Conservation (phyloP, 148 eudicot species). For the Vaccinium vitisidaea region DNA sequence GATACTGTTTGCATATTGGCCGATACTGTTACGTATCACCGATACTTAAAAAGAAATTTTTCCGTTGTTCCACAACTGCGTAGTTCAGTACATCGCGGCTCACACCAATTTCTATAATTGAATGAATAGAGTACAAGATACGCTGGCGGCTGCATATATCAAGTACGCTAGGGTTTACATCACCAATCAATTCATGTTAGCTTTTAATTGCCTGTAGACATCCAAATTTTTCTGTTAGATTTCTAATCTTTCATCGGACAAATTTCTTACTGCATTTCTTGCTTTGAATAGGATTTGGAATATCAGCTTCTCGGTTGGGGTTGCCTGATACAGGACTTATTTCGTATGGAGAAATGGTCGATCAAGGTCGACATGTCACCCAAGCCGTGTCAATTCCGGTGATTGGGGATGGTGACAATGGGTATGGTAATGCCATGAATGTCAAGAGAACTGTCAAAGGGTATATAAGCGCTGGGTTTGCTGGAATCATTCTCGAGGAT, state of each 20-base stretch:
- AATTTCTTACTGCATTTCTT: constrained; percentile 8
- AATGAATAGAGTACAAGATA: too few species aligned
- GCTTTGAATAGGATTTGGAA: constrained; percentile 65
- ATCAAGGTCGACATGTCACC: constrained; percentile 80
- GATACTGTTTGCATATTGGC: too few species aligned
- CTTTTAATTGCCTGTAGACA: background rate
- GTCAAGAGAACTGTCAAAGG: constrained; percentile 96
- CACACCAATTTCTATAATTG: too few species aligned
- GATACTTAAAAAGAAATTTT: too few species aligned
- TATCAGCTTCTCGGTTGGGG: constrained; percentile 90
- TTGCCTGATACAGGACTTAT: constrained; percentile 86
- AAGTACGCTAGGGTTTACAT: too few species aligned
- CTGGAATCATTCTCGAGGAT: constrained; percentile 96
- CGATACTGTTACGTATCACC: too few species aligned
- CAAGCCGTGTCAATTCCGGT: constrained; percentile 89
- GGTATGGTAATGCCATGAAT: constrained; percentile 94
- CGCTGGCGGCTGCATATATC: too few species aligned
- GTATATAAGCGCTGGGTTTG: constrained; percentile 86
- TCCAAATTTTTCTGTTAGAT: background rate
- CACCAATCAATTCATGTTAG: background rate
- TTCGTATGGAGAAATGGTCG: constrained; percentile 96
- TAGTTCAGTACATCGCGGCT: too few species aligned
- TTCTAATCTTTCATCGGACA: background rate
- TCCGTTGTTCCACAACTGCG: too few species aligned
- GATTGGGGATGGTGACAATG: constrained; percentile 95